Percentiles rank a stretch among this genome's conserved stretches.
phyloP scores from a whole-genome alignment of 148 eudicot genomes.

The Rhododendron williamsianum region DNA sequence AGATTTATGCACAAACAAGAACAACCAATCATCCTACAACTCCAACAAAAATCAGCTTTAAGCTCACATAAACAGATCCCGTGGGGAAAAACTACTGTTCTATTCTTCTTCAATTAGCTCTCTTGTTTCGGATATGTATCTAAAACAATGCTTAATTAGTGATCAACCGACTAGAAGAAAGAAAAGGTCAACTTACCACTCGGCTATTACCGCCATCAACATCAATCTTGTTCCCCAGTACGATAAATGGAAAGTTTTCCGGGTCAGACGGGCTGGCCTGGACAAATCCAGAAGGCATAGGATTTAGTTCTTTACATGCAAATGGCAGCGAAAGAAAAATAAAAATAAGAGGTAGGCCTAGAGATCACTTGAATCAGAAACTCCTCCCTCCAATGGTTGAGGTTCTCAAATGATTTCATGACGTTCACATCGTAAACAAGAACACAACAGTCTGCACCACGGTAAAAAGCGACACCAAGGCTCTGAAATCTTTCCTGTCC shows the following conservation, averaged over 20 bases:
- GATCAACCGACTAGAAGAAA: not conserved
- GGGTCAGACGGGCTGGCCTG: constrained; percentile 61
- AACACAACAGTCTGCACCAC: constrained; percentile 66
- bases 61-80: not conserved
- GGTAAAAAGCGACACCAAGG: constrained; percentile 59
- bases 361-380: constrained; percentile 47
- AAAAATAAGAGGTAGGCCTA: not conserved
- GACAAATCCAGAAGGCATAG: not conserved
- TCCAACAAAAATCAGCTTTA: not conserved
- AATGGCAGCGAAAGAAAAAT: not conserved
- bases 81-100: not conserved
- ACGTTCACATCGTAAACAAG: constrained; percentile 56
- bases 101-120: not conserved
- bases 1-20: not conserved
- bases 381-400: constrained; percentile 61
- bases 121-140: not conserved
- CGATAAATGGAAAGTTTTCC: constrained; percentile 60
- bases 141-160: not conserved
- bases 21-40: not conserved
- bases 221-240: constrained; percentile 68
- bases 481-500: constrained; percentile 67
- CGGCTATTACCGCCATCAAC: constrained; percentile 62
- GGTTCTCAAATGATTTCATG: constrained; percentile 57
- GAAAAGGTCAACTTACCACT: constrained; percentile 37
- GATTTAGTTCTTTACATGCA: not conserved